Conservation (phyloP, 352 stramenopile genomes). For the Phytophthora europaea region DNA sequence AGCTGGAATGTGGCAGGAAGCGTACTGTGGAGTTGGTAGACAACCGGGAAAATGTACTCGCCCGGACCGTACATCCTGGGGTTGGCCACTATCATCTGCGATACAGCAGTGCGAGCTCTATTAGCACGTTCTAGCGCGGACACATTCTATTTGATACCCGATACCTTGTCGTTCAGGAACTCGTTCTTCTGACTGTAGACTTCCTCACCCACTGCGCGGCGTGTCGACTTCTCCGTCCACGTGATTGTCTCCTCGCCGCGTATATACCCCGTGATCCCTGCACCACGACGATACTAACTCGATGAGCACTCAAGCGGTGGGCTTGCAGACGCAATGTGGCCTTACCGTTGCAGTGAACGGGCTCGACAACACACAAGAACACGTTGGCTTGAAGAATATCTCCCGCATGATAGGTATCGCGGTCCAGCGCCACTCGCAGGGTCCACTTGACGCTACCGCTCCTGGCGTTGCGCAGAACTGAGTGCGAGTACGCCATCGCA, state of each 20-base stretch:
- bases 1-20: constrained; percentile 23
- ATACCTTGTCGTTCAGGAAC: constrained; percentile 31
- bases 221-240: constrained; percentile 18
- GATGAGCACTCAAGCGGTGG: not conserved
- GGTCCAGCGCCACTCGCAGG: constrained; percentile 21
- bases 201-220: constrained; percentile 4
- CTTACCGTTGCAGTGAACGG: constrained; percentile 22
- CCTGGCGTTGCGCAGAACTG: constrained; percentile 16
- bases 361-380: constrained; percentile 23
- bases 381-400: constrained; percentile 29
- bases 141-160: not conserved
- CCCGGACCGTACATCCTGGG: constrained; percentile 24
- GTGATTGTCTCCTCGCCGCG: constrained; percentile 18
- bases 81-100: constrained; percentile 22
- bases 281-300: not conserved
- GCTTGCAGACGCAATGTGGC: not conserved
- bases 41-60: constrained; percentile 28
- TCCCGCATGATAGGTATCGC: constrained; percentile 19
- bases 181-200: constrained; percentile 21
- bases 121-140: not conserved
- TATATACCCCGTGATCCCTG: constrained; percentile 12
- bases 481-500: constrained; percentile 8
- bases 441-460: constrained; percentile 25
- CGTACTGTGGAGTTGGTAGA: constrained; percentile 27
- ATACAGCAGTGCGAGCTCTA: not conserved